Percentiles rank a stretch among this genome's conserved stretches.
Conservation (phyloP, 306 rosid genomes). For the Fragaria ananassa region DNA sequence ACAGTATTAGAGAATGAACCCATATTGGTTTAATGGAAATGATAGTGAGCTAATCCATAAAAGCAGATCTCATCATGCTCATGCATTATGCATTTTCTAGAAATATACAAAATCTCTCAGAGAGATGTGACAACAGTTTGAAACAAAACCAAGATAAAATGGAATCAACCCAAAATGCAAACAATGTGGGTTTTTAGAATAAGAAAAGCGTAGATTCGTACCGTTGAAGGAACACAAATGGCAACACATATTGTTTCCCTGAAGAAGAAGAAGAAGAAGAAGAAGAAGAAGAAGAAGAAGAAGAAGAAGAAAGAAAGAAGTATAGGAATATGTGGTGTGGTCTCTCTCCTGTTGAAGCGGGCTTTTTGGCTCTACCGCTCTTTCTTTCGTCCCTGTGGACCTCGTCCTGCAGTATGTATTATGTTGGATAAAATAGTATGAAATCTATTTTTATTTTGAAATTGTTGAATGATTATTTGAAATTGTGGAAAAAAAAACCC, state of each 20-base stretch:
- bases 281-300: no score
- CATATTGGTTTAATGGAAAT: background rate
- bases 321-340: background rate
- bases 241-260: background rate
- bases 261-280: background rate
- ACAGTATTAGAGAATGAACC: background rate
- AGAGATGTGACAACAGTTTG: background rate
- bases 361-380: background rate
- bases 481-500: no score
- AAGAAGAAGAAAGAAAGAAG: background rate
- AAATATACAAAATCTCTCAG: conserved; percentile 1
- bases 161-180: background rate
- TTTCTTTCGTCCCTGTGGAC: background rate
- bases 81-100: background rate
- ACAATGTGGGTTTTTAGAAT: background rate
- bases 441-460: no score
- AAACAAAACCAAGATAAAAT: conserved; percentile 18
- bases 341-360: background rate
- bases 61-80: conserved; percentile 6
- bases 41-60: conserved; percentile 17
- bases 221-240: background rate
- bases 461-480: no score
- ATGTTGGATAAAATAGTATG: no score
- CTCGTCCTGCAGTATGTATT: background rate
- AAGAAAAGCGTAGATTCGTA: background rate